phyloP scores from a whole-genome alignment of 139 green algal genomes.

The Tetradesmus obliquus region DNA sequence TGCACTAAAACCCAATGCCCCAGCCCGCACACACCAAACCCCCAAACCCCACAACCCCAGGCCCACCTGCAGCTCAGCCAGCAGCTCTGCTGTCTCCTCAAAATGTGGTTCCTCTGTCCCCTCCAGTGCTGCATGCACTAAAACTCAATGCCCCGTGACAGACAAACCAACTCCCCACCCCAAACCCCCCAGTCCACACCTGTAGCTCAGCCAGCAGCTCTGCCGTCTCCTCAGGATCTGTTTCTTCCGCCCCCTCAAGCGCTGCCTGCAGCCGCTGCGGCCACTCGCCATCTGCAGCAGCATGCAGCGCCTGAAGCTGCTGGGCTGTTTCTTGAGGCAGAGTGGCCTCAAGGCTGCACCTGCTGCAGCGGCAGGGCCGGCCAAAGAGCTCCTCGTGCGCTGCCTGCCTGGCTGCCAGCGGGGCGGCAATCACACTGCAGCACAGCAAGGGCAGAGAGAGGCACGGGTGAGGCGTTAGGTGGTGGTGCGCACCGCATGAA shows the following conservation, averaged over 20 bases:
- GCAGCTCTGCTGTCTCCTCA: constrained; percentile 17
- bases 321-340: constrained; percentile 38
- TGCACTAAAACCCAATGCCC: not conserved
- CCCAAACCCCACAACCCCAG: not conserved
- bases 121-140: not conserved
- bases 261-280: constrained; percentile 4
- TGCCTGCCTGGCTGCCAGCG: constrained; percentile 45
- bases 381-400: constrained; percentile 40
- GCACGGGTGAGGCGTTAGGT: no score
- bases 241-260: constrained; percentile 1
- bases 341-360: constrained; percentile 50
- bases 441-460: not conserved
- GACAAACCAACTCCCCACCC: not conserved
- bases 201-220: constrained; percentile 18
- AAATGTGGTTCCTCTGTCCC: not conserved
- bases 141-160: no score
- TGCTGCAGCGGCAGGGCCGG: constrained; percentile 32
- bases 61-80: constrained; percentile 22
- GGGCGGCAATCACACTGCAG: constrained; percentile 40
- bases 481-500: no score
- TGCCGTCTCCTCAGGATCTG: constrained; percentile 4
- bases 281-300: constrained; percentile 16
- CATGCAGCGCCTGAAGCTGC: constrained; percentile 41
- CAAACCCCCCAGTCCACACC: not conserved
- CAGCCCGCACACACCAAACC: not conserved